A percentile compares a stretch with the other conserved stretches of the same genome.
Conservation (phyloP, 805 yeast genomes). For the Tetrapisispora nanseiensis region DNA sequence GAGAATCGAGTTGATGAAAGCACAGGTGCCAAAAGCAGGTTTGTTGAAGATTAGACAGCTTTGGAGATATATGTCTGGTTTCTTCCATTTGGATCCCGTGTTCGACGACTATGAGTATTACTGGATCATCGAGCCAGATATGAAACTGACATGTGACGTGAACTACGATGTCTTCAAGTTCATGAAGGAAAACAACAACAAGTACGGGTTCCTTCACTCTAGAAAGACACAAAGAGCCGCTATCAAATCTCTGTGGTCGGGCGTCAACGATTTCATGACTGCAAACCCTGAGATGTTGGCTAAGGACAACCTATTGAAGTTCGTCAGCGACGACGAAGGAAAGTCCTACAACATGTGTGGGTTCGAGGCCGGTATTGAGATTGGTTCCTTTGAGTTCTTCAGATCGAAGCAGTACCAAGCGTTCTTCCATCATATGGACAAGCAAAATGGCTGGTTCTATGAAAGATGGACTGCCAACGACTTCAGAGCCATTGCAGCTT, state of each 20-base stretch:
- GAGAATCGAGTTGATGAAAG: slow-evolving; percentile 32
- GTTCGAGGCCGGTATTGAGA: slow-evolving; percentile 82
- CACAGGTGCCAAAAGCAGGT: slow-evolving; percentile 52
- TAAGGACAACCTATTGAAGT: slow-evolving; percentile 43
- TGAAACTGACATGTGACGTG: slow-evolving; percentile 59
- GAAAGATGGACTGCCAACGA: slow-evolving; percentile 94
- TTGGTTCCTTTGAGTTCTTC: slow-evolving; percentile 74
- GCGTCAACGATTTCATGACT: slow-evolving; percentile 49
- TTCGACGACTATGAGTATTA: slow-evolving; percentile 55
- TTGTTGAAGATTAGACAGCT: slow-evolving; percentile 61
- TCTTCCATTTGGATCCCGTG: slow-evolving; percentile 53
- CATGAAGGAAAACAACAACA: slow-evolving; percentile 56
- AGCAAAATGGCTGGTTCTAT: slow-evolving; percentile 70
- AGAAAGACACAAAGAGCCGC: slow-evolving; percentile 66
- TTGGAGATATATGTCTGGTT: slow-evolving; percentile 69
- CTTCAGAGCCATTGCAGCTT: slow-evolving; percentile 65
- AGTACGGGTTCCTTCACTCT: slow-evolving; percentile 63
- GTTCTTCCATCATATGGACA: slow-evolving; percentile 55
- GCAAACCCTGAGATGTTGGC: slow-evolving; percentile 48
- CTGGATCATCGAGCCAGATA: slow-evolving; percentile 57
- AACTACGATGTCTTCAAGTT: slow-evolving; percentile 72
- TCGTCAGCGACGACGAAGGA: slow-evolving; percentile 32
- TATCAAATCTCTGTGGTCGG: slow-evolving; percentile 55
- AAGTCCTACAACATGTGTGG: slow-evolving; percentile 53
- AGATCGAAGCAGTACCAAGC: slow-evolving; percentile 52